These are phyloP conservation scores for Volvox africanus DNA, from an alignment of 139 green algal genomes.

Conservation along the genomic window DNA sequence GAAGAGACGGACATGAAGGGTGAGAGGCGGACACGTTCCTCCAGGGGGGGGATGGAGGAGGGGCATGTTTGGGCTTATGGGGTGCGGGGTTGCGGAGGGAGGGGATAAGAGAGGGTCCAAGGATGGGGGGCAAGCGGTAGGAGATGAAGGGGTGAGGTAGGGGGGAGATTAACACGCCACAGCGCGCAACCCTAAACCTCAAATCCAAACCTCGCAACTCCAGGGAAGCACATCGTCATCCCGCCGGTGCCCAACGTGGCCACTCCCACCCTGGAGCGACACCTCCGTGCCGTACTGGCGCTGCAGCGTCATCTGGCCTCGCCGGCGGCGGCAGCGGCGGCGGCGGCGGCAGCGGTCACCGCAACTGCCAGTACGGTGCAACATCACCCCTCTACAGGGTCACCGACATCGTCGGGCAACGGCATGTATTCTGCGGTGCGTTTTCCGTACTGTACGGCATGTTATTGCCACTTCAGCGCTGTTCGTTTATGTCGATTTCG, in stretches of 20 bases:
- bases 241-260: conserved; percentile 59
- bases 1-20: conserved; percentile 61
- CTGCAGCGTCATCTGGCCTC: conserved; percentile 52
- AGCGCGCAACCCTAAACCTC: background rate
- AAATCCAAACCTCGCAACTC: background rate
- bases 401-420: background rate
- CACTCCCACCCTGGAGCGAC: conserved; percentile 44
- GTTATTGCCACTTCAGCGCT: too few species aligned
- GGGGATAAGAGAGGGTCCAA: background rate
- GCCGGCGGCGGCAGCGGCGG: background rate
- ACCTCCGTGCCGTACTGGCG: conserved; percentile 57
- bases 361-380: background rate
- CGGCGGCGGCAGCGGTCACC: background rate
- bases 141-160: background rate
- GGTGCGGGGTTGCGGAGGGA: background rate
- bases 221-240: conserved; percentile 68
- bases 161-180: background rate
- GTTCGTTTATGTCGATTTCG: too few species aligned
- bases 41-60: background rate
- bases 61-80: background rate
- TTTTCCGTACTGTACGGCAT: too few species aligned
- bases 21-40: background rate
- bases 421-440: background rate
- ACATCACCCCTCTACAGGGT: background rate
- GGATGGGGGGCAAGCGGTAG: background rate